Base-by-base conservation (phyloP, 768 basidiomycete genomes). In the Mycena floridula region DNA sequence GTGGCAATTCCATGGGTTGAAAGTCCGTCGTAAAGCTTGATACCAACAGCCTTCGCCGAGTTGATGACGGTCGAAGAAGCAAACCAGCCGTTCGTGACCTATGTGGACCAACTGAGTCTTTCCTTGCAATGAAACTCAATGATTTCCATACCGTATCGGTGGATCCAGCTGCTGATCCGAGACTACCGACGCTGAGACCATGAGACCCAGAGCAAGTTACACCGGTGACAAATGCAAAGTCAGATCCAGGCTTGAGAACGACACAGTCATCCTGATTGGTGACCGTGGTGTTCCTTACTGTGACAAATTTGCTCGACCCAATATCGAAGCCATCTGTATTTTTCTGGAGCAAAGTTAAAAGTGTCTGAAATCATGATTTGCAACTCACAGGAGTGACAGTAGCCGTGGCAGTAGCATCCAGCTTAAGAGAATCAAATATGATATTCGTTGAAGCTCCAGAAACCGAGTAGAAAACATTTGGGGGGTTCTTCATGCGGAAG, bases 241-340 rank as follows among this genome's bases (percentile, higher is more conserved):
- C 58, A 11, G 56, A 54, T 5, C 59, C 59, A 2, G 58, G 46
- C 44, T 63, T 62, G 47, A 63, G 54, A 3, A 57, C 60, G n/a
- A 63, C 57, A 35, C 62, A 63, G 43, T 63, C 60, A 37, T 63
- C 62, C 53, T 59, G 54, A 37, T 63, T 63, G 2, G 43, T 42
- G 25, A 63, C 57, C 3, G 52, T 55, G 13, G 57, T 58, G 40
- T 60, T 54, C 8, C 46, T 48, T 23, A 64, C 51, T 8, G 60
- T 62, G n/a, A 63, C 59, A 40, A 50, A 52, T 3, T 54, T 51
- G 25, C 58, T 57, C 2, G 54, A 25, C 8, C 62, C 58, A 25
- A 63, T 47, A 41, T 63, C 60, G 26, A 63, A 62, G 2, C 62
- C 60, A 27, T 63, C 62, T 1, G 60, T 63, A 41, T 63, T 63